These are phyloP conservation scores for Pseudotsuga menziesii DNA, from an alignment of 75 land plant species.

Conservation along the genomic window DNA sequence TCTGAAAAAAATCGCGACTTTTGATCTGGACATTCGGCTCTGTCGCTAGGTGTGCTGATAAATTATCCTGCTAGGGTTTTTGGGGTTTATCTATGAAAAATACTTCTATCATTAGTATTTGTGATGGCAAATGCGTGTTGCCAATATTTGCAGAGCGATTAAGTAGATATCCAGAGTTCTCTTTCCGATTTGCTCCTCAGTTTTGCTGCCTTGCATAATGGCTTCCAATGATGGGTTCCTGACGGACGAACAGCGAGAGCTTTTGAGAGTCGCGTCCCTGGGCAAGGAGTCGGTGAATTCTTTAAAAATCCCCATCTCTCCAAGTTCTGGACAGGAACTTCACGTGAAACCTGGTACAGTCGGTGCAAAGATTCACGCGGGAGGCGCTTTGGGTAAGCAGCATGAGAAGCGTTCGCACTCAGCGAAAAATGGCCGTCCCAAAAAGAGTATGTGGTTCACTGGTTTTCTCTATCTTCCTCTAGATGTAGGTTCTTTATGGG, in stretches of 20 bases:
- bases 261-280: constrained; percentile 27
- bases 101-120: too few species aligned
- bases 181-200: too few species aligned
- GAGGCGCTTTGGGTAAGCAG: constrained; percentile 29
- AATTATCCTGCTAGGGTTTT: too few species aligned
- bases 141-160: too few species aligned
- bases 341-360: constrained; percentile 18
- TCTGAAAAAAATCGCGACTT: too few species aligned
- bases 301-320: constrained; percentile 16
- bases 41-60: too few species aligned
- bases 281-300: constrained; percentile 31
- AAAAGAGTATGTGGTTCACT: constrained; percentile 37
- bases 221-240: constrained; percentile 37
- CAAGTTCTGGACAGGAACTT: constrained; percentile 21
- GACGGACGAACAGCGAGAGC: constrained; percentile 54
- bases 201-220: constrained; percentile 15
- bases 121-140: too few species aligned
- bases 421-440: constrained; percentile 49
- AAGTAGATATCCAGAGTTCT: too few species aligned
- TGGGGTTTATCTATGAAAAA: too few species aligned
- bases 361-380: constrained; percentile 17
- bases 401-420: constrained; percentile 45
- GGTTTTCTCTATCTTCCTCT: too few species aligned
- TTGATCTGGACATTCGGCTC: too few species aligned
- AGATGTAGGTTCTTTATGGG: too few species aligned